These are phyloP conservation scores for Chalciporus pseudorubinellus DNA, from an alignment of 768 basidiomycete genomes.

Conservation along the genomic window DNA sequence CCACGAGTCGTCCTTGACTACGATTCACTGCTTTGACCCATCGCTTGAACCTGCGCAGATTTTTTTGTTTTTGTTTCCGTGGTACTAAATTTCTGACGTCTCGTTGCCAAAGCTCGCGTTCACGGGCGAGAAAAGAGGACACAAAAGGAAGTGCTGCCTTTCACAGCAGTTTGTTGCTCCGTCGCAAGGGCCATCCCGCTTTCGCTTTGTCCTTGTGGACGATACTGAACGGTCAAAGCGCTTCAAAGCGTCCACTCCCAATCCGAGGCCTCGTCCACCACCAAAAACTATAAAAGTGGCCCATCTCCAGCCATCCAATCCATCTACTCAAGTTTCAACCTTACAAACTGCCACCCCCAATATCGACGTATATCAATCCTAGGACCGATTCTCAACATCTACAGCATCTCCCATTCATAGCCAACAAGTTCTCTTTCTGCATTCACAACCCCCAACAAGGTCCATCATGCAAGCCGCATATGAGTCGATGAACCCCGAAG, in stretches of 20 bases:
- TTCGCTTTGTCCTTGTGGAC: constrained; percentile 21
- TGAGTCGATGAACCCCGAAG: constrained; percentile 28
- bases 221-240: constrained; percentile 10
- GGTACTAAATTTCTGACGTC: constrained; percentile 7
- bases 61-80: constrained; percentile 5
- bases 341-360: neutral
- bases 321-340: neutral
- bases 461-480: constrained; percentile 16
- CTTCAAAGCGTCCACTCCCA: constrained; percentile 3
- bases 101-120: neutral
- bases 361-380: constrained; percentile 1
- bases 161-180: constrained; percentile 16
- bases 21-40: constrained; percentile 1
- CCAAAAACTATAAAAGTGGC: constrained; percentile 19
- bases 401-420: neutral
- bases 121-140: neutral
- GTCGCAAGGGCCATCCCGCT: neutral
- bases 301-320: neutral
- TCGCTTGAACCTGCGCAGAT: neutral
- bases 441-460: neutral
- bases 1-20: neutral
- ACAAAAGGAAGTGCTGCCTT: constrained; percentile 16
- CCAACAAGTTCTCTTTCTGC: neutral
- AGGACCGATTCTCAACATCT: neutral
- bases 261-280: neutral